Base-by-base conservation (phyloP, 768 basidiomycete genomes). In the Leccinum pellstonianum region DNA sequence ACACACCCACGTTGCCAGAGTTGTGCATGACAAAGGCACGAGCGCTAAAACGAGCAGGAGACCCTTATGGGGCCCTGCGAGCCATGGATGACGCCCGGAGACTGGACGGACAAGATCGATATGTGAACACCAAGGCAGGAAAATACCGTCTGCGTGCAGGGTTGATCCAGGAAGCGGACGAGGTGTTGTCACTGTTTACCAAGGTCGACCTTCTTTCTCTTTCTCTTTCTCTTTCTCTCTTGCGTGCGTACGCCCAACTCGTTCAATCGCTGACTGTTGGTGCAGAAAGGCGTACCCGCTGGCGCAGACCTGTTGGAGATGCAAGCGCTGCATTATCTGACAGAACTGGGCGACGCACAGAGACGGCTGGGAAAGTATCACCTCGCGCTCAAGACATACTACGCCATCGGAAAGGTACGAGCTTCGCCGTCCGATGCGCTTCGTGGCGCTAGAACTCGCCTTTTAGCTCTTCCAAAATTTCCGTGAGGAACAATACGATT, bases 401-500 rank as follows among this genome's bases (percentile, higher is more conserved):
- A 85, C 58, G 81, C 86, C 29, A 78, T 95, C 49, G 83, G 85
- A 59, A 91, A 86, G 79, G 92, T 92, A 48, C 47, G 76, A 69
- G 33, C 19, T 50, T 59, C 52, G 56, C 49, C 23, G 23, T 61
- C 15, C 23, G 58, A 55, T 29, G 31, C 33, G 61, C 48, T 46
- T 35, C 31, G 29, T 29, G 35, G 50, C 21, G 50, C 51, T 67
- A 37, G 21, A 67, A 55, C 52, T 15, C 54, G 21, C 33, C 33
- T 52, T 29, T 43, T 60, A 92, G 91, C 76, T 87, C 15, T 98
- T 96, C 72, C 82, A 88, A 55, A 90, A 90, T 55, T 83, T 91
- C 63, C 93, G 97, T 63, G 94, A 98, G 64, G 95, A 97, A 68
- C 95, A 98, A 75, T 98, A 90, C 66, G 97, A 99, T 73, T 99